These are phyloP conservation scores for Suillus weaverae DNA, from an alignment of 768 basidiomycete genomes.

Conservation along the genomic window DNA sequence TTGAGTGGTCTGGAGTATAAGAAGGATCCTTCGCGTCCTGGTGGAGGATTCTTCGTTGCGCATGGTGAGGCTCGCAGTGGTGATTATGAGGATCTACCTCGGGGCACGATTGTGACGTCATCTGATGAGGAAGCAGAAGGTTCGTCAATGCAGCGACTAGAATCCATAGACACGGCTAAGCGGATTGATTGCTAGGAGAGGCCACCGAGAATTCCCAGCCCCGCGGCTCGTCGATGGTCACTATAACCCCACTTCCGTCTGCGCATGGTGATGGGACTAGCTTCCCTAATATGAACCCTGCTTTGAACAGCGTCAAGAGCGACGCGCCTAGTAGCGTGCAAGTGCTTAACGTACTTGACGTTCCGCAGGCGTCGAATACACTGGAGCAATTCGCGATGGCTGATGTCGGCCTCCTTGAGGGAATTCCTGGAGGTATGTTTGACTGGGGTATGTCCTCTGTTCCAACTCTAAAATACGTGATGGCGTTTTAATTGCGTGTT, in stretches of 20 bases:
- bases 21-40: conserved; percentile 78
- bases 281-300: conserved; percentile 70
- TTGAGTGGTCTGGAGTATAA: conserved; percentile 63
- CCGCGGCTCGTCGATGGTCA: conserved; percentile 48
- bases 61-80: conserved; percentile 44
- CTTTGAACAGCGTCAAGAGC: conserved; percentile 53
- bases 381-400: conserved; percentile 66
- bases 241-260: conserved; percentile 47
- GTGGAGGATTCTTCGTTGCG: conserved; percentile 85
- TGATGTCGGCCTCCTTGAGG: conserved; percentile 71
- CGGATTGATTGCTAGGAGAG: conserved; percentile 11
- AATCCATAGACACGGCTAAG: conserved; percentile 11
- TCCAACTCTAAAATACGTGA: conserved; percentile 15
- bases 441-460: conserved; percentile 68
- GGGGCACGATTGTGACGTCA: conserved; percentile 53
- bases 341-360: conserved; percentile 75
- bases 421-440: conserved; percentile 82
- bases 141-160: conserved; percentile 35
- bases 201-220: conserved; percentile 15
- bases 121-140: conserved; percentile 52
- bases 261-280: conserved; percentile 29
- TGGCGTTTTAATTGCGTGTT: conserved; percentile 8
- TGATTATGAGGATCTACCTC: conserved; percentile 54
- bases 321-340: conserved; percentile 56
- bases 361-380: conserved; percentile 50